Percentiles rank a stretch among this genome's conserved stretches.
Conservation (phyloP, 2,329 filamentous ascomycete species). For the Pseudocercospora vitis region DNA sequence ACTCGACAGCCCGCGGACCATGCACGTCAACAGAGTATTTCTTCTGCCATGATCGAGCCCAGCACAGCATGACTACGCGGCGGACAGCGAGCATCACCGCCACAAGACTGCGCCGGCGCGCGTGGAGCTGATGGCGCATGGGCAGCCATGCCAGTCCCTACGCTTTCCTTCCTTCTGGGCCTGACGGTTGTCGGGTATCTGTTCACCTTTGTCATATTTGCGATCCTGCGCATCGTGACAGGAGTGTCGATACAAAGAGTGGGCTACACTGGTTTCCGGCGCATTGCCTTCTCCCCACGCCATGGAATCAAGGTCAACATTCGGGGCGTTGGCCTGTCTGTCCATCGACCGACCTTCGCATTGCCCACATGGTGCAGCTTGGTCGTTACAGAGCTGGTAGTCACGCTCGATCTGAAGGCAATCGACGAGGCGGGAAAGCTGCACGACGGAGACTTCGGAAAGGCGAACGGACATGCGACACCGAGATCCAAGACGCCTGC, state of each 20-base stretch:
- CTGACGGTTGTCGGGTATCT: slow-evolving; percentile 84
- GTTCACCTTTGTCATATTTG: slow-evolving; percentile 88
- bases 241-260: slow-evolving; percentile 94
- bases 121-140: slow-evolving; percentile 29
- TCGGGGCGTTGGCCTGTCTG: slow-evolving; percentile 78
- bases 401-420: slow-evolving; percentile 75
- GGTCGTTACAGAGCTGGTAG: slow-evolving; percentile 77
- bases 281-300: slow-evolving; percentile 83
- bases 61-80: background rate
- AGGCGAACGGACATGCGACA: slow-evolving; percentile 21
- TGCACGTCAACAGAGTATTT: background rate
- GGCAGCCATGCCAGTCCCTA: slow-evolving; percentile 47
- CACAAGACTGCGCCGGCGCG: slow-evolving; percentile 11
- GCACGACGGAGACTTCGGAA: slow-evolving; percentile 18
- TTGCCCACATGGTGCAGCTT: slow-evolving; percentile 96
- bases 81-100: background rate
- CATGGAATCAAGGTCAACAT: slow-evolving; percentile 90
- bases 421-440: slow-evolving; percentile 45
- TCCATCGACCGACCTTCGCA: slow-evolving; percentile 93
- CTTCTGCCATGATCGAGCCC: background rate
- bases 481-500: slow-evolving; percentile 16
- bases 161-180: slow-evolving; percentile 74
- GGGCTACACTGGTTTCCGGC: slow-evolving; percentile 86
- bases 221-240: slow-evolving; percentile 85
- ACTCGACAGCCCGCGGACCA: background rate